Evolutionary conservation across 768 basidiomycete species (phyloP), one percentile per base, ranked within the genome.

Genomic region (Collybiopsis confluens): DNA sequence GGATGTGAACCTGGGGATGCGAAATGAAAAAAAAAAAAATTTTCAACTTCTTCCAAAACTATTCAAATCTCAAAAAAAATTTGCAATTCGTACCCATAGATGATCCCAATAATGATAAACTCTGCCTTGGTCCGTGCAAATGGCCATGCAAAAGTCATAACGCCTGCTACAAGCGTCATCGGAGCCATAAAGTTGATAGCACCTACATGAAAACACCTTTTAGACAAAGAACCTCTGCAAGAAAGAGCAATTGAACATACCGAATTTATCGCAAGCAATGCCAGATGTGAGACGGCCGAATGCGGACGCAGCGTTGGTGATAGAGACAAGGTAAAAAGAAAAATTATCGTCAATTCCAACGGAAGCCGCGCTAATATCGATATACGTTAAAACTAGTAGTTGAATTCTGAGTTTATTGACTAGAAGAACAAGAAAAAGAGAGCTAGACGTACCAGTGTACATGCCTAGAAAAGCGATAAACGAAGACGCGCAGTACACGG

Each of bases 81-180:
- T 11, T 8, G 18, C 11, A 45, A 15, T 10, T n/a, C 33, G 15
- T 26, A 53, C 52, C 52, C 52, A 33, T 53, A 53, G 8, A 53
- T 44, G 16, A 53, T 53, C 2, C 42, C 52, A 16, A 53, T 43
- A 18, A 45, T 30, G 44, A 52, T 72, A 24, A 84, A 70, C 0
- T 72, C 68, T 0, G 64, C 70, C 50, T 78, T 60, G 26, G 64
- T 74, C 33, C 61, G 65, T 0, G 77, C 77, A 62, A 81, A 85
- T 1, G 90, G 90, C 91, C 90, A 92, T 3, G 72, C 71, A 58
- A 82, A 83, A 0, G 88, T 88, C 43, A 85, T 60, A 23, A 81
- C 64, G 0, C 77, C 86, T 0, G 84, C 81, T 1, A 78, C 37
- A 16, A 75, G 49, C 0, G 80, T 84, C 28, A 83, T 81, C 0